Conservation (phyloP, 2,329 filamentous ascomycete species). For the Cadophora sp. region DNA sequence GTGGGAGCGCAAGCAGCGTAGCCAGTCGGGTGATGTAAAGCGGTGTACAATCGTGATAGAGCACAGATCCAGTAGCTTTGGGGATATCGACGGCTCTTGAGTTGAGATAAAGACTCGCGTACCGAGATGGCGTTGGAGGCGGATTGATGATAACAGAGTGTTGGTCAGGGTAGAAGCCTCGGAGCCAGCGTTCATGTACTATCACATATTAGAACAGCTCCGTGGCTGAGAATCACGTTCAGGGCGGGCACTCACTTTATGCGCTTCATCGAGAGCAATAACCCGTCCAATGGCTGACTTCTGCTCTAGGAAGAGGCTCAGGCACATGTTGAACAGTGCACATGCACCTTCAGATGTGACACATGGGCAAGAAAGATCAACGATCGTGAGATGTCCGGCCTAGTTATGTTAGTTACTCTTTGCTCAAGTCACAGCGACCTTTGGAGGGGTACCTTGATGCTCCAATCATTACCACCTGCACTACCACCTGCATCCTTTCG, state of each 20-base stretch:
- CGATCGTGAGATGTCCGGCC: constrained; percentile 64
- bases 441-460: constrained; percentile 26
- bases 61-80: constrained; percentile 72
- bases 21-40: constrained; percentile 72
- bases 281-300: constrained; percentile 59
- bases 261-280: constrained; percentile 77
- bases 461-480: constrained; percentile 38
- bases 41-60: constrained; percentile 75
- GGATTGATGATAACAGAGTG: constrained; percentile 66
- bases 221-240: neutral
- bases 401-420: constrained; percentile 58
- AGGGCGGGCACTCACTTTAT: constrained; percentile 59
- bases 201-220: neutral
- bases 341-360: constrained; percentile 72
- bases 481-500: constrained; percentile 22
- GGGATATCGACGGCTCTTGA: constrained; percentile 77
- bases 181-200: constrained; percentile 66
- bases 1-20: constrained; percentile 47
- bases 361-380: constrained; percentile 78
- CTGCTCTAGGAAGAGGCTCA: constrained; percentile 69
- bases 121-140: constrained; percentile 74
- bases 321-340: constrained; percentile 73
- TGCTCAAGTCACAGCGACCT: neutral
- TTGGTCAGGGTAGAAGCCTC: constrained; percentile 67
- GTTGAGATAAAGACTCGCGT: constrained; percentile 75